Evolutionary conservation across 352 stramenopile genomes (phyloP).

Genomic region (Pseudoperonospora humuli): DNA sequence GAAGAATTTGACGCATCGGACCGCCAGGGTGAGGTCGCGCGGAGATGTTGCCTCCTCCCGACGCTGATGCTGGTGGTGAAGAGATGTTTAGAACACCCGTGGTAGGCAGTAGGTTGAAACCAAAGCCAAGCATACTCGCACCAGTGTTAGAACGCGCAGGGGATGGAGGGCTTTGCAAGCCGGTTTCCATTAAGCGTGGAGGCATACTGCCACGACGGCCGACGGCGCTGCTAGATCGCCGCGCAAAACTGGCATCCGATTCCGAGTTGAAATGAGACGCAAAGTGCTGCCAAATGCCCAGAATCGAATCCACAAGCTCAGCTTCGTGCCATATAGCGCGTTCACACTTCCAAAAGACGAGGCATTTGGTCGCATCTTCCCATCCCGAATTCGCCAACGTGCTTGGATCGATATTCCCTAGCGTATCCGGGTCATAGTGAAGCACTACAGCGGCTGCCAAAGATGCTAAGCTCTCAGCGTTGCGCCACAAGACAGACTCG

Average conservation of each 20-base stretch:
- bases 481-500: slow-evolving; percentile 71
- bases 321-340: slow-evolving; percentile 65
- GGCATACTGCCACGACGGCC: slow-evolving; percentile 18
- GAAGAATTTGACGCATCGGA: slow-evolving; percentile 76
- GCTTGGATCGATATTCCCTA: slow-evolving; percentile 46
- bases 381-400: slow-evolving; percentile 7
- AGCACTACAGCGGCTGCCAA: slow-evolving; percentile 67
- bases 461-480: slow-evolving; percentile 69
- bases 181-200: slow-evolving; percentile 18
- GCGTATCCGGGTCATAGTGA: slow-evolving; percentile 73
- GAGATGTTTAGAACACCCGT: slow-evolving; percentile 8
- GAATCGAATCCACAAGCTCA: slow-evolving; percentile 65
- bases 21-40: slow-evolving; percentile 66
- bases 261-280: slow-evolving; percentile 63
- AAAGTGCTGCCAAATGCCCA: slow-evolving; percentile 78
- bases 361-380: slow-evolving; percentile 18
- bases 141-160: slow-evolving; percentile 19
- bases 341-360: slow-evolving; percentile 75
- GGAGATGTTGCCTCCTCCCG: slow-evolving; percentile 34
- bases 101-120: slow-evolving; percentile 46
- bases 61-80: slow-evolving; percentile 9
- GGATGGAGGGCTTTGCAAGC: slow-evolving; percentile 44
- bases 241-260: slow-evolving; percentile 68
- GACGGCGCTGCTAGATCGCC: slow-evolving; percentile 41
- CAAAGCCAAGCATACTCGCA: slow-evolving; percentile 39